Conservation (phyloP, 2,329 filamentous ascomycete species). For the Blastomyces percursus region DNA sequence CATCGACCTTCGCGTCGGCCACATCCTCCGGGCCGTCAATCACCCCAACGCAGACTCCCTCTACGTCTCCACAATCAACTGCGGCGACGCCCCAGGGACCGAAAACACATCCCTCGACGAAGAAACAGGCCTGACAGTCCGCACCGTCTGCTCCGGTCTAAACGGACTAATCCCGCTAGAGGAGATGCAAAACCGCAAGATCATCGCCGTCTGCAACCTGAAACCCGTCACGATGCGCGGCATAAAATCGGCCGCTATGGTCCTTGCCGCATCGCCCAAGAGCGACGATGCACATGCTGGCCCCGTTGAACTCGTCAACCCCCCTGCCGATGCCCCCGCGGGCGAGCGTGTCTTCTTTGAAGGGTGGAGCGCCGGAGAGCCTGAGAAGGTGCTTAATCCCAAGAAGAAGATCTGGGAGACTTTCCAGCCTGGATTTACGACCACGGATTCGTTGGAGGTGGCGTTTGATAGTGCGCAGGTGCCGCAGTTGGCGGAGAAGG, state of each 20-base stretch:
- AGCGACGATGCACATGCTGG: slow-evolving; percentile 75
- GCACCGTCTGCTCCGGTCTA: slow-evolving; percentile 92
- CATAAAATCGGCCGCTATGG: slow-evolving; percentile 73
- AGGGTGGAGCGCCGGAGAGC: slow-evolving; percentile 75
- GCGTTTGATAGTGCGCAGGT: slow-evolving; percentile 73
- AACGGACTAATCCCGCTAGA: slow-evolving; percentile 86
- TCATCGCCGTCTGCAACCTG: slow-evolving; percentile 91
- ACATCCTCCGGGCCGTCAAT: slow-evolving; percentile 90
- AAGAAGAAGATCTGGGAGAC: slow-evolving; percentile 99
- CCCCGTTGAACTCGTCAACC: slow-evolving; percentile 82
- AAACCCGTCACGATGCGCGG: slow-evolving; percentile 99
- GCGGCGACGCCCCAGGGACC: slow-evolving; percentile 73
- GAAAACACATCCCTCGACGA: slow-evolving; percentile 70
- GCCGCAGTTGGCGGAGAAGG: slow-evolving; percentile 53
- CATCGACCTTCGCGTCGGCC: slow-evolving; percentile 91
- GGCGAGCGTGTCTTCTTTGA: slow-evolving; percentile 89
- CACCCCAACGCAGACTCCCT: slow-evolving; percentile 96
- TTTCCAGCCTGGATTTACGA: slow-evolving; percentile 93
- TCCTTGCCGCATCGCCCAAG: slow-evolving; percentile 82
- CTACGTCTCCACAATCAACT: slow-evolving; percentile 89
- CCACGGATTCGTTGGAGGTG: slow-evolving; percentile 67
- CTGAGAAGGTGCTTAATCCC: slow-evolving; percentile 86
- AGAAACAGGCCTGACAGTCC: slow-evolving; percentile 80
- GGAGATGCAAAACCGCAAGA: slow-evolving; percentile 94
- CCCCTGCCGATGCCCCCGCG: slow-evolving; percentile 65